Conservation (phyloP, 306 rosid genomes). For the Malus fusca region DNA sequence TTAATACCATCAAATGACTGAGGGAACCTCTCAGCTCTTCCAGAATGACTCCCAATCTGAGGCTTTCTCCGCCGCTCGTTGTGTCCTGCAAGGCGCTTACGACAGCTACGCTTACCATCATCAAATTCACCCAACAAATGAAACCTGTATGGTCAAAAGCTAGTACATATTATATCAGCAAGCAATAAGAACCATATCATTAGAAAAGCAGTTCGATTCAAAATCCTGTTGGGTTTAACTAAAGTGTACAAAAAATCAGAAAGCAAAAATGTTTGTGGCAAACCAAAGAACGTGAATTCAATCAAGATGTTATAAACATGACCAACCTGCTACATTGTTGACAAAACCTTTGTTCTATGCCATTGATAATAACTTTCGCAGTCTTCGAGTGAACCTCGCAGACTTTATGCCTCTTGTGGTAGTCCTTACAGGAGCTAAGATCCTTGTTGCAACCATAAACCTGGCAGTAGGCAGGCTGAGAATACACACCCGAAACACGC, state of each 20-base stretch:
- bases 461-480: constrained; percentile 61
- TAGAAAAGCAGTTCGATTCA: not conserved
- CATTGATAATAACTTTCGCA: constrained; percentile 66
- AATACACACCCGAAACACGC: constrained; percentile 36
- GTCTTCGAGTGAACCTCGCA: constrained; percentile 92
- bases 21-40: constrained; percentile 52
- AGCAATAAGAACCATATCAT: constrained; percentile 17
- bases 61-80: constrained; percentile 89
- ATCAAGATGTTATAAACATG: constrained; percentile 7
- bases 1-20: constrained; percentile 62
- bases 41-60: constrained; percentile 45
- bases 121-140: constrained; percentile 90
- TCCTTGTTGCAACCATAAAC: constrained; percentile 88
- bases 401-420: constrained; percentile 89
- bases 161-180: constrained; percentile 21
- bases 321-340: constrained; percentile 94
- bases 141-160: constrained; percentile 50
- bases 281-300: not conserved
- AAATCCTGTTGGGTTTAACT: not conserved
- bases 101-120: constrained; percentile 93
- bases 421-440: constrained; percentile 70
- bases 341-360: constrained; percentile 82
- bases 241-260: not conserved
- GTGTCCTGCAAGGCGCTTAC: constrained; percentile 89
- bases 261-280: not conserved